Evolutionary conservation across 306 rosid species (phyloP).

Genomic region (Quillaja saponaria): DNA sequence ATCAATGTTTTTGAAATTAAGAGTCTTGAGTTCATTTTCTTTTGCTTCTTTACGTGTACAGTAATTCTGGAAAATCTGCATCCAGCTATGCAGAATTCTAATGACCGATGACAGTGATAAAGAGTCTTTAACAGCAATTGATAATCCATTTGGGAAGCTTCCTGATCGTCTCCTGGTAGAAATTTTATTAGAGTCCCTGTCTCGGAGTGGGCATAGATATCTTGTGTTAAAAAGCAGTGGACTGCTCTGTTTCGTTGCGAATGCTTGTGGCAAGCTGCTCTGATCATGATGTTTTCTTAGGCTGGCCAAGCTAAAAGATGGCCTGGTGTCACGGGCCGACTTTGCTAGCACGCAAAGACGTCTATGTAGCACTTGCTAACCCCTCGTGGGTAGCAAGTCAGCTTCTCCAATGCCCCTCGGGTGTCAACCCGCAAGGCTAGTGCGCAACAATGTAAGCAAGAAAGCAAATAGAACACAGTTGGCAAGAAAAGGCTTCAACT

Average conservation of each 20-base stretch:
- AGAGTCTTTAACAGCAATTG: conserved; percentile 25
- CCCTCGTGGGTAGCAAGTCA: too few species aligned
- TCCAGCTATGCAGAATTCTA: conserved; percentile 35
- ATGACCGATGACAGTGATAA: conserved; percentile 32
- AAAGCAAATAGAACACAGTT: too few species aligned
- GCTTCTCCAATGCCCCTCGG: too few species aligned
- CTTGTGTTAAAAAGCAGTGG: conserved; percentile 72
- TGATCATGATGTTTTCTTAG: conserved; percentile 47
- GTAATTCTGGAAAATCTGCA: neutral
- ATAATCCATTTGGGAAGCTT: conserved; percentile 43
- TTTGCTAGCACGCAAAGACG: too few species aligned
- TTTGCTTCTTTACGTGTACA: neutral
- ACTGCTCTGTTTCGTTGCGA: conserved; percentile 53
- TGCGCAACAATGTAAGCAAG: too few species aligned
- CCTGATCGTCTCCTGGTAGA: conserved; percentile 71
- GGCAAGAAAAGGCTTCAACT: too few species aligned
- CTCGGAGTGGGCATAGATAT: conserved; percentile 52
- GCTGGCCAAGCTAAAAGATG: conserved; percentile 52
- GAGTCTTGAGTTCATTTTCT: too few species aligned
- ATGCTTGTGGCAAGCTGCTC: conserved; percentile 75
- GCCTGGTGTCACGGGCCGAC: too few species aligned
- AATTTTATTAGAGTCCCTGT: conserved; percentile 54
- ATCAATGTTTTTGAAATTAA: neutral
- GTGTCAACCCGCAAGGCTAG: too few species aligned
- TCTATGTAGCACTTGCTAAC: too few species aligned